These are phyloP conservation scores for Spinacia oleracea DNA, from an alignment of 179 eudicot genomes.

Conservation along the genomic window DNA sequence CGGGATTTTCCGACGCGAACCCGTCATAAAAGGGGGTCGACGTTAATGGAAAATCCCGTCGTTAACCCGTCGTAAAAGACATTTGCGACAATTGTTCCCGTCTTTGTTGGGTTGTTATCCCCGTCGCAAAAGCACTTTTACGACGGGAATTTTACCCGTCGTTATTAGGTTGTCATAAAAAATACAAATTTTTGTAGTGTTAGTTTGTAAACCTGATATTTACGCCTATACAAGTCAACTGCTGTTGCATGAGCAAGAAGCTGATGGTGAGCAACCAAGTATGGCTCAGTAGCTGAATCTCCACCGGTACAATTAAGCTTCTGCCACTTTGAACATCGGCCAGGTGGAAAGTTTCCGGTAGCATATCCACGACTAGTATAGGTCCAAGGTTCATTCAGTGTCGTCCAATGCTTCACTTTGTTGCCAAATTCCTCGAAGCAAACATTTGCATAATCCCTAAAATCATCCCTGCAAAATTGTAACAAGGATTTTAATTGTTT, in stretches of 20 bases:
- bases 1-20: too few species aligned
- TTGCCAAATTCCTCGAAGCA: constrained; percentile 49
- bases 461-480: constrained; percentile 38
- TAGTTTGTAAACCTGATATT: constrained; percentile 35
- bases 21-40: too few species aligned
- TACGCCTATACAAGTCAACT: constrained; percentile 32
- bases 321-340: constrained; percentile 40
- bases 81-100: too few species aligned
- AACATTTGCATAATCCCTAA: constrained; percentile 36
- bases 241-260: constrained; percentile 45
- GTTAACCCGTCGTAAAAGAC: too few species aligned
- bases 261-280: constrained; percentile 36
- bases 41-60: too few species aligned
- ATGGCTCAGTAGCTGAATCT: constrained; percentile 44
- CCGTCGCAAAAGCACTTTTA: too few species aligned
- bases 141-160: too few species aligned
- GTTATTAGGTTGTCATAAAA: too few species aligned
- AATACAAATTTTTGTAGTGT: too few species aligned
- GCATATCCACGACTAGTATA: constrained; percentile 33
- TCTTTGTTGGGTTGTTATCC: too few species aligned
- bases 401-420: constrained; percentile 52
- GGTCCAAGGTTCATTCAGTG: constrained; percentile 42
- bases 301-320: constrained; percentile 34
- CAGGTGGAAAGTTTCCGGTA: constrained; percentile 31
- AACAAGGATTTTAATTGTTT: not conserved